Evolutionary conservation across 2,329 filamentous ascomycete species (phyloP).

Genomic region (Pseudocercospora fijiensis): DNA sequence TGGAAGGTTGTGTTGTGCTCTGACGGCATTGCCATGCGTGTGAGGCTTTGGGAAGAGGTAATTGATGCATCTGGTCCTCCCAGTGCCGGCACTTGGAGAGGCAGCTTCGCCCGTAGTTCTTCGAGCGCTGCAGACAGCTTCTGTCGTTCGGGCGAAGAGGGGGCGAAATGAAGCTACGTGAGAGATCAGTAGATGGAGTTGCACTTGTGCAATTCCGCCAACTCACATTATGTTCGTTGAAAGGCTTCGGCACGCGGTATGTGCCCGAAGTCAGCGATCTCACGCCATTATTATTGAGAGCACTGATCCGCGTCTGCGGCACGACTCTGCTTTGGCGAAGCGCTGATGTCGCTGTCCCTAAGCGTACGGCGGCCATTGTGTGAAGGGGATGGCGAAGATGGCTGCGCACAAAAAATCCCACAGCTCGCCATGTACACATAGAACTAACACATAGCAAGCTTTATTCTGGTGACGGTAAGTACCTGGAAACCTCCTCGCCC

Average conservation of each 20-base stretch:
- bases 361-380: conserved; percentile 1
- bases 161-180: conserved; percentile 76
- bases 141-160: conserved; percentile 74
- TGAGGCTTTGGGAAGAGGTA: conserved; percentile 60
- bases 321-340: conserved; percentile 3
- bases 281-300: conserved; percentile 4
- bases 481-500: not conserved
- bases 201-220: not conserved
- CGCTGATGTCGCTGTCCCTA: not conserved
- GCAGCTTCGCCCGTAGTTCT: conserved; percentile 63
- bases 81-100: conserved; percentile 75
- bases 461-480: not conserved
- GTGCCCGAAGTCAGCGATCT: conserved; percentile 20
- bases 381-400: not conserved
- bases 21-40: conserved; percentile 76
- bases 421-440: conserved; percentile 3
- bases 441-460: conserved; percentile 8
- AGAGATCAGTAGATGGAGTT: not conserved
- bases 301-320: not conserved
- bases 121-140: conserved; percentile 72
- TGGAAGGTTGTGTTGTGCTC: conserved; percentile 74
- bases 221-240: conserved; percentile 22
- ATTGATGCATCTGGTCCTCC: conserved; percentile 64
- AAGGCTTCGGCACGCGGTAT: conserved; percentile 21
- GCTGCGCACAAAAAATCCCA: not conserved